Evolutionary conservation across 441 rosid species (phyloP), one percentile per base, ranked within the genome.

Genomic region (Erysimum pusillum): DNA sequence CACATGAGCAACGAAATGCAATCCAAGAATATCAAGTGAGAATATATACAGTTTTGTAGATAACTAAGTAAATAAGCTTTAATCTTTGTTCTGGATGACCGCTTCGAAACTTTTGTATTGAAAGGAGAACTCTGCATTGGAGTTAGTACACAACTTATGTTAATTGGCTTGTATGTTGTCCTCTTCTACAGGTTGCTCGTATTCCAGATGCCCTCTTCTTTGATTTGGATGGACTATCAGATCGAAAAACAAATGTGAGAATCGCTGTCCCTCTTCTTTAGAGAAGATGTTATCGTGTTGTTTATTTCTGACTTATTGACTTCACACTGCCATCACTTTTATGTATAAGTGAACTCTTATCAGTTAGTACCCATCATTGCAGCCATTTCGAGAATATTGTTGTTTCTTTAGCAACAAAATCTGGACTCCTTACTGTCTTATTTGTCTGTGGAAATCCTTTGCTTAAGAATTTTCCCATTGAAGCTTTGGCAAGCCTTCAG

Each of bases 181-280:
- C 62, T 71, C 62, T 66, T 9, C 63, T 77, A 72, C 84, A 96
- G 99, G 97, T 86, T 74, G 96, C 99, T 81, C 99, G 90, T 78
- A 91, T 96, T 84, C 98, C 98, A 28, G 89, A 96, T 69, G 89
- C 99, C 61, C 88, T 89, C 74, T 96, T 91, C 90, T 93, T 93
- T 77, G 92, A 96, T 76, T 76, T 96, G 69, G 99, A 96, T 86
- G 97, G 98, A 73, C 83, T 96, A 83, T 67, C 90, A 41, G 97
- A 93, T 79, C 89, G 71, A 78, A 87, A 74, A 54, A 80, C 92
- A 62, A 88, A 83, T 76, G 99, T 96, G 77, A 83, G 87, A 69
- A 61, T 59, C 51, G 8, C 54, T 42, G n/a, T 44, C 62, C 34
- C 46, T 57, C 39, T 52, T 39, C 35, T 17, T 45, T n/a, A 22